Evolutionary conservation across 257 asterid genomes (phyloP).

Genomic region (Gynochthodes officinalis): DNA sequence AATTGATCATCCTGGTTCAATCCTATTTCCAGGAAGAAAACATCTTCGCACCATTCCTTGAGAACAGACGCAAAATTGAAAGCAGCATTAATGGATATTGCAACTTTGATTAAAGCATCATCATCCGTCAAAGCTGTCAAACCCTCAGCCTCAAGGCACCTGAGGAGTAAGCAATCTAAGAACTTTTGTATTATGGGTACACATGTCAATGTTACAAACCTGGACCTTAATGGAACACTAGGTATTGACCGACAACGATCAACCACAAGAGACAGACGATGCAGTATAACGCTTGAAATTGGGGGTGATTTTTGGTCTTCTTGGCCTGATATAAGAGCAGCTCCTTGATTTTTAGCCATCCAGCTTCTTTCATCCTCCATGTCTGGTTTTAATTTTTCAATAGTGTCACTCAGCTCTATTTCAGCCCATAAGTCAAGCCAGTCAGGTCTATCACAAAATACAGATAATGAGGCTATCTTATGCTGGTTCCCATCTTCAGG

Average conservation of each 20-base stretch:
- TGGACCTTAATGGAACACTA: constrained; percentile 58
- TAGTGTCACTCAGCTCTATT: constrained; percentile 63
- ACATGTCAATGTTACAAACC: constrained; percentile 59
- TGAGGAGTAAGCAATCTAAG: constrained; percentile 49
- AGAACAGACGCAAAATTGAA: constrained; percentile 45
- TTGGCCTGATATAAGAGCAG: constrained; percentile 44
- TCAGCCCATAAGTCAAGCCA: constrained; percentile 96
- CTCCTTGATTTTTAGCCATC: constrained; percentile 39
- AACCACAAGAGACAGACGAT: constrained; percentile 47
- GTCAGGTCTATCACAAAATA: constrained; percentile 91
- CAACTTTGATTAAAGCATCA: constrained; percentile 69
- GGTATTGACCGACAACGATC: constrained; percentile 86
- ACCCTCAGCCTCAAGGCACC: constrained; percentile 98
- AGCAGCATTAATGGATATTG: constrained; percentile 70
- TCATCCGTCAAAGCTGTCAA: constrained; percentile 86
- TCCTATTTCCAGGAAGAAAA: constrained; percentile 84
- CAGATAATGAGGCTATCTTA: constrained; percentile 66
- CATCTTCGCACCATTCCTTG: constrained; percentile 75
- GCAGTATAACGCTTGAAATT: constrained; percentile 55
- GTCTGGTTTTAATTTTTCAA: constrained; percentile 56
- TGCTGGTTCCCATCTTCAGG: constrained; percentile 62
- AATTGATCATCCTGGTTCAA: constrained; percentile 27
- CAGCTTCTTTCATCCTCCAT: constrained; percentile 70
- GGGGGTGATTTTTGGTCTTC: constrained; percentile 69
- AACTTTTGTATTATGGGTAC: constrained; percentile 54